These are phyloP conservation scores for Pichia deserticola DNA, from an alignment of 805 yeast species.

Conservation along the genomic window DNA sequence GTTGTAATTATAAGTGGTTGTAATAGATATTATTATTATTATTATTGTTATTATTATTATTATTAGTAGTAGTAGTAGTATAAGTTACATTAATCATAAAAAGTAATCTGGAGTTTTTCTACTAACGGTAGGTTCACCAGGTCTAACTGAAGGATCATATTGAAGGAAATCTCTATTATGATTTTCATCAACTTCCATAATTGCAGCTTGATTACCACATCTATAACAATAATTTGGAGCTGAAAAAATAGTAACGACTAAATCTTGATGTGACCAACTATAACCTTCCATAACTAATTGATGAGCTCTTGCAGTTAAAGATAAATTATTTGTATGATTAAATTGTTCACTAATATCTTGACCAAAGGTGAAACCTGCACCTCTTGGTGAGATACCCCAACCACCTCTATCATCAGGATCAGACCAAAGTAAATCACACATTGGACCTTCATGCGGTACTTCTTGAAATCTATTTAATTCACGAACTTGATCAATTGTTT, in stretches of 20 bases:
- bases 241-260: constrained; percentile 86
- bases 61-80: neutral
- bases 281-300: constrained; percentile 98
- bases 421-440: constrained; percentile 95
- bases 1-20: too few species aligned
- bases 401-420: constrained; percentile 98
- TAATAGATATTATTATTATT: too few species aligned
- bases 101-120: constrained; percentile 97
- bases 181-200: constrained; percentile 95
- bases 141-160: constrained; percentile 94
- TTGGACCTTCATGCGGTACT: constrained; percentile 96
- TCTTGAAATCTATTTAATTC: constrained; percentile 88
- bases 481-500: constrained; percentile 86
- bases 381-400: constrained; percentile 97
- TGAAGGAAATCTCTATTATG: constrained; percentile 88
- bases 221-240: constrained; percentile 97
- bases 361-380: constrained; percentile 98
- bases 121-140: constrained; percentile 96
- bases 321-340: constrained; percentile 81
- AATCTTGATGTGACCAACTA: constrained; percentile 90
- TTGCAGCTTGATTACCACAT: constrained; percentile 97
- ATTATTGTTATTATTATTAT: too few species aligned
- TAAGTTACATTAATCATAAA: constrained; percentile 38
- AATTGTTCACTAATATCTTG: constrained; percentile 91
- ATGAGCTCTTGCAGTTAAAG: constrained; percentile 89